Evolutionary conservation across 2,329 filamentous ascomycete species (phyloP).

Genomic region (Botrytis tulipae): DNA sequence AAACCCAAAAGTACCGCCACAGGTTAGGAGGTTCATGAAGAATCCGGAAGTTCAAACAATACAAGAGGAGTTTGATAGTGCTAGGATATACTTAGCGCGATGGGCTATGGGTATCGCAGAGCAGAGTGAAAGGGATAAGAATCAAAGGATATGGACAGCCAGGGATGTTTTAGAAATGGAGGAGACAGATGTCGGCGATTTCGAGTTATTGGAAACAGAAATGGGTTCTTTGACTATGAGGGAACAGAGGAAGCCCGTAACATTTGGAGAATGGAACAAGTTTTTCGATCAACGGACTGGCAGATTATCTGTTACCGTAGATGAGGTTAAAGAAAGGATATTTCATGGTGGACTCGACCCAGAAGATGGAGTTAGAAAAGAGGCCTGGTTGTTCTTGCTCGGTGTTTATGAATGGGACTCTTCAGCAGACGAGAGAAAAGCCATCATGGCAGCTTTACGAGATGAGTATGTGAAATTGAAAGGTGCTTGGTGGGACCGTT

Average conservation of each 20-base stretch:
- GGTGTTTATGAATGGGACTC: conserved; percentile 94
- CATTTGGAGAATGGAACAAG: conserved; percentile 81
- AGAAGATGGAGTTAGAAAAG: conserved; percentile 89
- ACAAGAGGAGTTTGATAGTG: conserved; percentile 96
- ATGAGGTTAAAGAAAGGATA: conserved; percentile 95
- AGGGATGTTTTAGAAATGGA: conserved; percentile 91
- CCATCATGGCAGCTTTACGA: conserved; percentile 76
- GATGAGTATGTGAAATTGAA: conserved; percentile 96
- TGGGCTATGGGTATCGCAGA: conserved; percentile 99
- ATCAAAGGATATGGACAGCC: conserved; percentile 87
- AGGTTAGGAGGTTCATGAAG: conserved; percentile 77
- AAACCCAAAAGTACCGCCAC: conserved; percentile 85
- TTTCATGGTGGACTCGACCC: conserved; percentile 90
- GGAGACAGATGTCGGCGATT: conserved; percentile 91
- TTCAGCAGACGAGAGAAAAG: conserved; percentile 78
- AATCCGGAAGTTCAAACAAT: conserved; percentile 94
- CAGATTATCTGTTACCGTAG: conserved; percentile 72
- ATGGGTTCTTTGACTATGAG: conserved; percentile 69
- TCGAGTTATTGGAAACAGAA: conserved; percentile 85
- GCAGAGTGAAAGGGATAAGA: conserved; percentile 85
- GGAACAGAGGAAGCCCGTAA: conserved; percentile 75
- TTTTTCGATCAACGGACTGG: conserved; percentile 81
- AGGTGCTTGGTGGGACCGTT: conserved; percentile 91
- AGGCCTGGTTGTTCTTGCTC: conserved; percentile 92
- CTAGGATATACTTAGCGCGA: conserved; percentile 85